Evolutionary conservation across 805 yeast genomes (phyloP).

Genomic region (Starmerella floricola): DNA sequence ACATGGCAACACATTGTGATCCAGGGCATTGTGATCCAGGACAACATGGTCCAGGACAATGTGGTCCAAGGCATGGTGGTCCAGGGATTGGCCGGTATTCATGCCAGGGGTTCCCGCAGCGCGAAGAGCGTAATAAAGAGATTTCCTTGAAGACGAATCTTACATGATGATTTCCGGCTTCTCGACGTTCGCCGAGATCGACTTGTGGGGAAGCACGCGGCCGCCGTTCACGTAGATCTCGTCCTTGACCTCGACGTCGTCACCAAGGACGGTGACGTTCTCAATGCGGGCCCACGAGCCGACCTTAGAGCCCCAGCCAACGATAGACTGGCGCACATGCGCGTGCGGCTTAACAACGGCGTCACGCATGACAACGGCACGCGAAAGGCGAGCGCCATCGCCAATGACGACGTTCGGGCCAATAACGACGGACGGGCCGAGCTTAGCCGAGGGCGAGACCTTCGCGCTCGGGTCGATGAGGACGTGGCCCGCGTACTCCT

Average conservation of each 20-base stretch:
- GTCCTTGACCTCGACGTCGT: conserved; percentile 95
- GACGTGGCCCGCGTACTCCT: conserved; percentile 78
- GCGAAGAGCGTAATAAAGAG: no score
- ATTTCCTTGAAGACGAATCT: not conserved
- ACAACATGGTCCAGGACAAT: no score
- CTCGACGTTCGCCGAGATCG: conserved; percentile 92
- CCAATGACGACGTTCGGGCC: conserved; percentile 95
- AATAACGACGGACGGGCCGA: conserved; percentile 95
- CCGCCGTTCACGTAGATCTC: conserved; percentile 99
- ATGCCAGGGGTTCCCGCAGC: no score
- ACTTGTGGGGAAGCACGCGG: conserved; percentile 96
- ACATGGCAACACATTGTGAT: no score
- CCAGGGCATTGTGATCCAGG: no score
- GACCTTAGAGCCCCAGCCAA: conserved; percentile 97
- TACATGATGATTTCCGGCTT: conserved; percentile 97
- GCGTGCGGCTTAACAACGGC: conserved; percentile 94
- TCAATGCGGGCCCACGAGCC: conserved; percentile 99
- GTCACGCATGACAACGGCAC: conserved; percentile 85
- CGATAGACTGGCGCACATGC: conserved; percentile 92
- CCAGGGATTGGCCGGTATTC: no score
- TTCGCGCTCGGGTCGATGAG: conserved; percentile 90
- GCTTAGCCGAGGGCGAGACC: conserved; percentile 82
- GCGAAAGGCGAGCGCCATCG: conserved; percentile 96
- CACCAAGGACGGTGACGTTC: conserved; percentile 96
- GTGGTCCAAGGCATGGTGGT: no score